A percentile compares a stretch with the other conserved stretches of the same genome.
Conservation (phyloP, 2,329 filamentous ascomycete genomes). For the Sarocladiaceae sp. region DNA sequence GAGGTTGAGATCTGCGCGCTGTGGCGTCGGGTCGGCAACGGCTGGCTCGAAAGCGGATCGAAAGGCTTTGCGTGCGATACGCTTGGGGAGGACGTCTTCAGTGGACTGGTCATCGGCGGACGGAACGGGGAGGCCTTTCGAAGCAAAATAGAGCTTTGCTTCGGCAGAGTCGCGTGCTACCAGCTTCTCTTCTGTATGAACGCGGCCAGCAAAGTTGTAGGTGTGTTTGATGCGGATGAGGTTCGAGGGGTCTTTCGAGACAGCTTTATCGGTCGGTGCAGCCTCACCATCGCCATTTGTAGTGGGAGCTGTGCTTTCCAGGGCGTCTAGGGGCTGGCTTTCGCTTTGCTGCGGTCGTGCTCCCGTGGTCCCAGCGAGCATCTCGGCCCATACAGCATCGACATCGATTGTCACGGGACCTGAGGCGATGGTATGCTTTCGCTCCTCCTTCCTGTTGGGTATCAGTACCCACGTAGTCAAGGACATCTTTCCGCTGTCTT, state of each 20-base stretch:
- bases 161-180: slow-evolving; percentile 60
- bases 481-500: not conserved
- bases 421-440: slow-evolving; percentile 41
- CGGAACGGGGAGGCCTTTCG: slow-evolving; percentile 29
- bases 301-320: not conserved
- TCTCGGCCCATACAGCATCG: slow-evolving; percentile 62
- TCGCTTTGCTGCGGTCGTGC: slow-evolving; percentile 11
- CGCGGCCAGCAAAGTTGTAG: slow-evolving; percentile 69
- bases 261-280: slow-evolving; percentile 8
- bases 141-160: slow-evolving; percentile 56
- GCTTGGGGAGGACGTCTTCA: slow-evolving; percentile 23
- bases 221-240: slow-evolving; percentile 62
- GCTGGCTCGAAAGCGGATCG: slow-evolving; percentile 57
- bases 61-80: slow-evolving; percentile 48
- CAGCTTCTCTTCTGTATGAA: slow-evolving; percentile 65
- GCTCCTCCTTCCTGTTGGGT: slow-evolving; percentile 48
- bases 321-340: not conserved
- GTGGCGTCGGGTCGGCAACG: slow-evolving; percentile 33
- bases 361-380: slow-evolving; percentile 39
- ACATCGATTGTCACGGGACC: slow-evolving; percentile 65
- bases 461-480: slow-evolving; percentile 12
- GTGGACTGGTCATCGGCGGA: slow-evolving; percentile 19
- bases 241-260: slow-evolving; percentile 22
- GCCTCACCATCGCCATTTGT: slow-evolving; percentile 8
- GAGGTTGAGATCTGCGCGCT: slow-evolving; percentile 52